Base-by-base conservation (phyloP, 202 grass and related monocot genomes). In the Digitaria exilis region DNA sequence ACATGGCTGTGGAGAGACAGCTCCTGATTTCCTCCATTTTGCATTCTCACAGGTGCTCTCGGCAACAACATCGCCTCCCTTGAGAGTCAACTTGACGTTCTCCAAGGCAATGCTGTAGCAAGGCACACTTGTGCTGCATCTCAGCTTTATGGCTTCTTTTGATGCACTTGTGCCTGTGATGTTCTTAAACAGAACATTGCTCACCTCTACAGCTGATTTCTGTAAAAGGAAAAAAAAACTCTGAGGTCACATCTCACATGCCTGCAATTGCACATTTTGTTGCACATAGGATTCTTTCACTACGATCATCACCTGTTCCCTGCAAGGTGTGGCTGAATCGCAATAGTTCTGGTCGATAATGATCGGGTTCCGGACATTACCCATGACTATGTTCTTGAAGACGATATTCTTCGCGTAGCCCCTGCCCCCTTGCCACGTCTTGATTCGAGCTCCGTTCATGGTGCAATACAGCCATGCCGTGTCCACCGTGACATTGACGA, bases 321-420 rank as follows among this genome's bases (percentile, higher is more conserved):
- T 34, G 85, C 88, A 90, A 26, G 88, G 82, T 9, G 28, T 80
- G 5, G n/a, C 9, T 0, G 69, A 77, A 21, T 91, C 89, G 6
- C 86, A 94, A 32, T 91, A 94, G 56, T 91, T 83, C 61, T 91
- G 89, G 35, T 91, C 73, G 50, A 91, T 94, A 21, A 91, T 76
- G 76, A 94, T 91, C 17, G 92, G 92, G 60, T 89, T 88, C 45
- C 73, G 0, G 4, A 94, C 88, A 42, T 52, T 64, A 17, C 81
- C 46, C 92, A 94, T 84, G 12, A 82, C 3, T 13, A 94, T 83
- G 65, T 94, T 91, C 57, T 81, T 26, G 72, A 94, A 91, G 0
- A 73, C 41, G 1, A 94, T 89, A 54, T 77, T 55, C 65, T 88
- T 91, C 0, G 89, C 87, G 12, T 83, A 86, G 7, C 92, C 89